Evolutionary conservation across 306 rosid genomes (phyloP), one percentile per base, ranked within the genome.

Genomic region (Fagus crenata): DNA sequence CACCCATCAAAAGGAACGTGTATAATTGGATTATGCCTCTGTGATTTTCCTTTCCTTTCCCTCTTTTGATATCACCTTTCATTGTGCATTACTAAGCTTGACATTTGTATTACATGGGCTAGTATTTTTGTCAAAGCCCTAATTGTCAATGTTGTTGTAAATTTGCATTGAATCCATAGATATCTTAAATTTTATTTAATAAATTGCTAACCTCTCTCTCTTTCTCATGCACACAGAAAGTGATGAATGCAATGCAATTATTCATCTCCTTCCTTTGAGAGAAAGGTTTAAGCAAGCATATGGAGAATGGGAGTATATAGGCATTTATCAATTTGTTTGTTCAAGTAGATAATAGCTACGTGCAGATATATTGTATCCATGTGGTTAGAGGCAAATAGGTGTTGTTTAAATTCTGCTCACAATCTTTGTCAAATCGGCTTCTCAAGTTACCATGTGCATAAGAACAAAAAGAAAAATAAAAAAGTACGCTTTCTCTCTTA

Each of bases 101-200:
- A 40, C 46, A 17, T 39, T 67, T 67, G 17, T 39, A 39, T 39
- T 28, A 15, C 7, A 31, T 31, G 43, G 73, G 81, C 69, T 22
- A 2, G 31, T 70, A 64, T 65, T 82, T 74, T 59, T 71, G 32
- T 2, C 14, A n/a, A 54, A 42, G 81, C 78, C 78, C 81, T n/a
- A 1, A 53, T 58, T 14, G 15, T 15, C 49, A 8, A 63, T 71
- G 39, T 53, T 61, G 7, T 36, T 79, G 78, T 60, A 69, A 53
- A 43, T 40, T 53, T 36, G 64, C 39, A 42, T 59, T 59, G 31
- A 63, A 67, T 54, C 35, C 18, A 56, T 14, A 0, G 42, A 42
- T 67, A 7, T 46, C 51, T 46, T 46, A 46, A 46, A 46, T 46
- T 46, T 46, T 4, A 46, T 46, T 46, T 7, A 9, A 7, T 28